These are phyloP conservation scores for Phaeomoniella chlamydospora DNA, from an alignment of 2,329 filamentous ascomycete genomes.

Conservation along the genomic window DNA sequence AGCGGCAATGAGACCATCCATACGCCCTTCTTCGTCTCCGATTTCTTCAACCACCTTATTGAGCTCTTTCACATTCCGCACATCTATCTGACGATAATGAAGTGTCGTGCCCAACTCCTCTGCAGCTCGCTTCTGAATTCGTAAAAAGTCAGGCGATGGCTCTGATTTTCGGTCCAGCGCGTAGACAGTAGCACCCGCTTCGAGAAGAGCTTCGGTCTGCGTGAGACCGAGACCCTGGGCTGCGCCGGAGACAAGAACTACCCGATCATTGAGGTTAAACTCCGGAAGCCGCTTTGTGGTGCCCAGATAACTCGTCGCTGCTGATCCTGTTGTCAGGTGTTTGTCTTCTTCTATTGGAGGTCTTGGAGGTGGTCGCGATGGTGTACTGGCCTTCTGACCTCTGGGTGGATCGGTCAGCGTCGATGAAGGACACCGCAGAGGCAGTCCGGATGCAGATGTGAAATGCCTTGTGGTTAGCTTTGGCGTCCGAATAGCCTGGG, in stretches of 20 bases:
- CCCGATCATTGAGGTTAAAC: constrained; percentile 58
- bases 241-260: constrained; percentile 57
- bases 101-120: constrained; percentile 53
- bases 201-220: constrained; percentile 57
- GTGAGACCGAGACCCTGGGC: constrained; percentile 60
- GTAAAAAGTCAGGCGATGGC: constrained; percentile 44
- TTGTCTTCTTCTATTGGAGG: constrained; percentile 12
- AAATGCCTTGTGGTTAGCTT: too few relatives aligned
- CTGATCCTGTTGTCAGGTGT: constrained; percentile 7
- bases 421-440: constrained; percentile 20
- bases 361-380: constrained; percentile 7
- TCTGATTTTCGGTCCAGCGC: constrained; percentile 24
- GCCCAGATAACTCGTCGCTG: constrained; percentile 12
- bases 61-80: constrained; percentile 55
- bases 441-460: too few relatives aligned
- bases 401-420: constrained; percentile 1
- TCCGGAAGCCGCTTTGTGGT: constrained; percentile 43
- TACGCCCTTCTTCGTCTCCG: constrained; percentile 50
- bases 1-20: constrained; percentile 67
- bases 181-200: constrained; percentile 53
- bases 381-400: constrained; percentile 1
- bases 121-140: constrained; percentile 47
- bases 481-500: too few relatives aligned
- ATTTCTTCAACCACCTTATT: constrained; percentile 56
- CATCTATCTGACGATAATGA: constrained; percentile 66